A percentile compares a stretch with the other conserved stretches of the same genome.
Conservation (phyloP, 176 grass and related monocot genomes). For the maize (Zea mays) region Zm-B73-REFERENCE-NAM-5.0 NC_050097.1:3873501-3874000, state of each 20-base stretch:
- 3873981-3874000: constrained; percentile 20
- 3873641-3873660: neutral
- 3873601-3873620: neutral
- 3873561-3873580: constrained; percentile 1
- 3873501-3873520: neutral
- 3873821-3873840: neutral
- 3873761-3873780: constrained; percentile 99
- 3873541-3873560: neutral
- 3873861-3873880: constrained; percentile 10
- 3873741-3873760: constrained; percentile 98
- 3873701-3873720: constrained; percentile 74
- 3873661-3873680: neutral
- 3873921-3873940: constrained; percentile 99
- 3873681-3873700: neutral
- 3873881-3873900: constrained; percentile 99
- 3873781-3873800: constrained; percentile 87
- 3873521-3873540: neutral
- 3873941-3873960: constrained; percentile 93
- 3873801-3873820: constrained; percentile 17
- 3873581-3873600: neutral
- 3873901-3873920: constrained; percentile 94
- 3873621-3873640: neutral
- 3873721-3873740: constrained; percentile 84
- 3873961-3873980: constrained; percentile 96
- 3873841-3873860: neutral